Base-by-base conservation (phyloP, 2,329 filamentous ascomycete species). In the Colletotrichum simmondsii region DNA sequence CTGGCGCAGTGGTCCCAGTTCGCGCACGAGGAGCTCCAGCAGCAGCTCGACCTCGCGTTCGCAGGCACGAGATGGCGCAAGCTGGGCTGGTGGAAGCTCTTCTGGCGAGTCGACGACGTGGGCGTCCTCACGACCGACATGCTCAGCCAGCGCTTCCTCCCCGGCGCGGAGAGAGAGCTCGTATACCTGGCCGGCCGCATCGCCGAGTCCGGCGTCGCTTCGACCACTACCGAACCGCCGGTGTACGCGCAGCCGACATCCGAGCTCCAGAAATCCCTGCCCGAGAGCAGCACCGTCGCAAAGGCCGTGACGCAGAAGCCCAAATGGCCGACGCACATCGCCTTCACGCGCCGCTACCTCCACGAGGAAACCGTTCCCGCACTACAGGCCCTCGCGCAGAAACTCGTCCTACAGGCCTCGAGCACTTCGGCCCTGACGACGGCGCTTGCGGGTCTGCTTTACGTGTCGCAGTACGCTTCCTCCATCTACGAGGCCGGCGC, bases 21-120 rank as follows among this genome's bases (percentile, higher is more conserved):
- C 26, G 94, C 94, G 0, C 96, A 98, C 79, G 88, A 91, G 1
- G 96, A 98, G 81, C 88, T 98, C 8, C 94, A 95, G 74, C 89
- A 93, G 63, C 90, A 95, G 76, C 89, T 98, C 2, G 93, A 96
- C 75, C 84, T 90, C 57, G 95, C 94, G 0, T 96, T 98, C 77
- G 86, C 89, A 0, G 91, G 93, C n/a, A 87, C 85, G 22, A 87
- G 91, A 52, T 98, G 96, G 96, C 89, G 91, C 30, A 92, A 93
- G 75, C 86, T 98, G 4, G 89, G 92, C 19, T 98, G 96, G 95
- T 98, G 95, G 93, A 97, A 97, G 81, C 88, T 98, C 0, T 95
- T 98, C 80, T 98, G 95, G 95, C 91, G 95, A 24, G 95, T 97
- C 28, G 96, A 98, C 79, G 96, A 98, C 78, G 94, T 98, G 12